Conservation (phyloP, 495 filamentous ascomycete genomes). For the Podospora appendiculata region DNA sequence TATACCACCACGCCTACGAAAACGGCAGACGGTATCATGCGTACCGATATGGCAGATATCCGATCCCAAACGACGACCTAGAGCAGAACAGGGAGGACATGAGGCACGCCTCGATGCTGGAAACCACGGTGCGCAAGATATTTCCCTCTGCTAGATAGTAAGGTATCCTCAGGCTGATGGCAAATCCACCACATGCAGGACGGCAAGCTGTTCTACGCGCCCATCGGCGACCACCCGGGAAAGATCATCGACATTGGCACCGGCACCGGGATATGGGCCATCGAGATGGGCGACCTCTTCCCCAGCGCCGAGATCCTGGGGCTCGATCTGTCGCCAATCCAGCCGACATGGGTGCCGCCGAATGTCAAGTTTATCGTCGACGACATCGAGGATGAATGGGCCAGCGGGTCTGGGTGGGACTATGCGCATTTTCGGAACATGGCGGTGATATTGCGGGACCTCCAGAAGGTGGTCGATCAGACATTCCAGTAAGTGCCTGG, state of each 20-base stretch:
- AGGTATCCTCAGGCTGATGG: too few species aligned
- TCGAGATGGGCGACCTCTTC: conserved; percentile 31
- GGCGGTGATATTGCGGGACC: conserved; percentile 12
- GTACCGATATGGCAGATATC: conserved; percentile 46
- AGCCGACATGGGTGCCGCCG: conserved; percentile 30
- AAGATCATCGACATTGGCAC: conserved; percentile 44
- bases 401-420: conserved; percentile 21
- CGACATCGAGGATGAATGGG: conserved; percentile 37
- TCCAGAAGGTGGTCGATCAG: conserved; percentile 18
- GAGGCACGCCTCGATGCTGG: conserved; percentile 29
- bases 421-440: conserved; percentile 31
- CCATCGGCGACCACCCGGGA: conserved; percentile 31
- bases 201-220: conserved; percentile 33
- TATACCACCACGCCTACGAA: conserved; percentile 36
- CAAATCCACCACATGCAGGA: too few species aligned
- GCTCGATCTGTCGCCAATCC: conserved; percentile 30
- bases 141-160: background rate
- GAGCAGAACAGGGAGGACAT: conserved; percentile 40
- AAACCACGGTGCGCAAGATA: conserved; percentile 11
- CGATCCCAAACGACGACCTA: conserved; percentile 48
- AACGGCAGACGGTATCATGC: conserved; percentile 52
- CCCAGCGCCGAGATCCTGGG: conserved; percentile 28
- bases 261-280: conserved; percentile 48
- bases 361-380: conserved; percentile 37
- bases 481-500: conserved; percentile 21